Evolutionary conservation across 1,284 basidiomycete species (phyloP), one percentile per base, ranked within the genome.

Genomic region (Cryptococcus sp.): DNA sequence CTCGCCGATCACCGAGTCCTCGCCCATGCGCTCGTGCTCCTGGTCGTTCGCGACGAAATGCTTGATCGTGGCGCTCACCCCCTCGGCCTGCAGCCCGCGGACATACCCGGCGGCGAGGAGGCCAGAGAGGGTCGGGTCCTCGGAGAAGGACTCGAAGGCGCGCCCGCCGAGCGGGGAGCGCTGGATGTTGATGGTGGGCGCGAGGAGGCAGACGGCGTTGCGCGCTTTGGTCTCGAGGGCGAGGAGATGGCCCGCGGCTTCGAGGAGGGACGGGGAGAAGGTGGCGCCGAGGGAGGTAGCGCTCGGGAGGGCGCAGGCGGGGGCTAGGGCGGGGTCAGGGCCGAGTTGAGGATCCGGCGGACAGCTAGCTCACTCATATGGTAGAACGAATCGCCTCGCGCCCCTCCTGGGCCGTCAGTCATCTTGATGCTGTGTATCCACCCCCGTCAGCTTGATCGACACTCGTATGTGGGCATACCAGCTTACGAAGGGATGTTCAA

Each of bases 161-260:
- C 88, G 80, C 38, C 88, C 88, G 39, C 87, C 87, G 11, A 89
- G 81, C 9, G 88, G 88, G 56, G 80, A 85, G 33, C 88, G 82
- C 72, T 88, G 87, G 52, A 89, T 90, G 72, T 91, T 91, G 73
- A 86, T 86, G 0, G 88, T 90, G 1, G 88, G 88, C 0, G 84
- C 88, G 33, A 90, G 82, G 15, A 77, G 69, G 6, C 88, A 80
- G 8, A 85, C 84, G 3, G 86, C 85, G 35, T 84, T 82, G 46
- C 85, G 82, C 38, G 87, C 80, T 70, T 85, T 89, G 4, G 86
- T 82, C 72, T 91, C 89, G 15, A 79, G 77, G 0, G 87, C 87
- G 20, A 91, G 81, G 13, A 76, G 62, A 37, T 77, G 69, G 9
- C 86, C 88, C 16, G 85, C 81, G 60, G 82, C 75, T 55, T 84